Conservation (phyloP, 495 filamentous ascomycete genomes). For the Aspergillus taichungensis region DNA sequence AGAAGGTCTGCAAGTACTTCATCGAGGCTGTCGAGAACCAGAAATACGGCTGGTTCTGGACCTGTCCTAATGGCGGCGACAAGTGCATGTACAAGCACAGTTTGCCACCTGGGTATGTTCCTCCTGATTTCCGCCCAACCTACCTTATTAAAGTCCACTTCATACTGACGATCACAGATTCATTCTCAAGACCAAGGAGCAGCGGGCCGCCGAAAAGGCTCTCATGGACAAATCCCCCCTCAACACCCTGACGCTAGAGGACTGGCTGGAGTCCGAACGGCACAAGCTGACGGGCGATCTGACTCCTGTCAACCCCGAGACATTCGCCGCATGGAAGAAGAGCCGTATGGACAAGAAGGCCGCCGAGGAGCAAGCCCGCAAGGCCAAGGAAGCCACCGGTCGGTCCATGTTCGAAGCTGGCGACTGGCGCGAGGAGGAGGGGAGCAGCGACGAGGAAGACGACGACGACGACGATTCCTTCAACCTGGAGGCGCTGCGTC, state of each 20-base stretch:
- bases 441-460: slow-evolving; percentile 52
- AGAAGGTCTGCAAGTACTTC: slow-evolving; percentile 99
- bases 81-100: slow-evolving; percentile 98
- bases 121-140: too few relatives aligned
- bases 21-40: slow-evolving; percentile 96
- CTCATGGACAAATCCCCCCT: slow-evolving; percentile 92
- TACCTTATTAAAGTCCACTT: too few relatives aligned
- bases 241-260: slow-evolving; percentile 89
- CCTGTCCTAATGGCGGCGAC: slow-evolving; percentile 92
- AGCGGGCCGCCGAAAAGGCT: slow-evolving; percentile 94
- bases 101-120: slow-evolving; percentile 75
- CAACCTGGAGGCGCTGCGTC: slow-evolving; percentile 68
- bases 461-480: slow-evolving; percentile 50
- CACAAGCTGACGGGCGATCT: slow-evolving; percentile 85
- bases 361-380: slow-evolving; percentile 77
- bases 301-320: slow-evolving; percentile 87
- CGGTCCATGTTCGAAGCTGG: slow-evolving; percentile 92
- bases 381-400: slow-evolving; percentile 91
- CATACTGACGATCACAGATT: slow-evolving; percentile 53
- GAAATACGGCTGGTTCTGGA: slow-evolving; percentile 99
- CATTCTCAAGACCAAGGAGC: slow-evolving; percentile 95
- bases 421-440: slow-evolving; percentile 71
- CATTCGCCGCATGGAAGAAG: slow-evolving; percentile 93
- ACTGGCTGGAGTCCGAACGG: slow-evolving; percentile 91
- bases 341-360: slow-evolving; percentile 90